Percentiles rank a stretch among this genome's conserved stretches.
Evolutionary conservation across 495 filamentous ascomycete species (phyloP).

Genomic region (Hypoxylon intermedium): DNA sequence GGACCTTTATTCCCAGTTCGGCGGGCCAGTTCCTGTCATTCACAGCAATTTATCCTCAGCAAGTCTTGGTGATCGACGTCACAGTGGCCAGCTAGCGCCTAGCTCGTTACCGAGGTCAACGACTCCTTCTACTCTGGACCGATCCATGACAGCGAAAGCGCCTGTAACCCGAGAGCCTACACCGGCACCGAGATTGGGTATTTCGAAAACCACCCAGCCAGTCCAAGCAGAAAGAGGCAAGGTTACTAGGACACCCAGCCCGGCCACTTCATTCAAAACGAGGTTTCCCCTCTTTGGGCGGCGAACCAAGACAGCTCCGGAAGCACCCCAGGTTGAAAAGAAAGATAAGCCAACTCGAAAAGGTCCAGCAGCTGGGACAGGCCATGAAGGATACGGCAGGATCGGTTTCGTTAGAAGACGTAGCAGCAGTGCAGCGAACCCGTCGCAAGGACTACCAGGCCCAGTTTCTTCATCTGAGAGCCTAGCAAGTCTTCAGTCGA

Average conservation of each 20-base stretch:
- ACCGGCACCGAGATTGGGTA: slow-evolving; percentile 44
- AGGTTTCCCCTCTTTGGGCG: slow-evolving; percentile 81
- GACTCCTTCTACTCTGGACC: slow-evolving; percentile 39
- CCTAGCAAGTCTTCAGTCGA: slow-evolving; percentile 48
- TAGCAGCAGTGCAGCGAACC: slow-evolving; percentile 60
- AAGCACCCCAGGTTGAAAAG: slow-evolving; percentile 56
- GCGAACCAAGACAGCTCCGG: slow-evolving; percentile 70
- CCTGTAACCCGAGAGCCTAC: slow-evolving; percentile 49
- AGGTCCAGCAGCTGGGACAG: slow-evolving; percentile 90
- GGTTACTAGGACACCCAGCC: slow-evolving; percentile 55
- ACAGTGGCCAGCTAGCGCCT: slow-evolving; percentile 48
- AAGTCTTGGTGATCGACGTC: slow-evolving; percentile 53
- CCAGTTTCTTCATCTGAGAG: slow-evolving; percentile 58
- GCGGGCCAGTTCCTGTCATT: slow-evolving; percentile 71
- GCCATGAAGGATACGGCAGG: slow-evolving; percentile 92
- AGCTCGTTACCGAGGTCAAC: slow-evolving; percentile 41
- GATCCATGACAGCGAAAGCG: slow-evolving; percentile 35
- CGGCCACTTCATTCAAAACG: slow-evolving; percentile 51
- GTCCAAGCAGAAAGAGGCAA: slow-evolving; percentile 46
- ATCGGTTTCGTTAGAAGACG: slow-evolving; percentile 66
- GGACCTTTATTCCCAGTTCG: too few relatives aligned
- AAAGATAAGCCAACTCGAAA: slow-evolving; percentile 68
- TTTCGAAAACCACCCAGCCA: slow-evolving; percentile 24
- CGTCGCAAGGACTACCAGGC: slow-evolving; percentile 55
- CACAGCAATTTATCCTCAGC: slow-evolving; percentile 73